Conservation (phyloP, 495 filamentous ascomycete genomes). For the Talaromyces liani region DNA sequence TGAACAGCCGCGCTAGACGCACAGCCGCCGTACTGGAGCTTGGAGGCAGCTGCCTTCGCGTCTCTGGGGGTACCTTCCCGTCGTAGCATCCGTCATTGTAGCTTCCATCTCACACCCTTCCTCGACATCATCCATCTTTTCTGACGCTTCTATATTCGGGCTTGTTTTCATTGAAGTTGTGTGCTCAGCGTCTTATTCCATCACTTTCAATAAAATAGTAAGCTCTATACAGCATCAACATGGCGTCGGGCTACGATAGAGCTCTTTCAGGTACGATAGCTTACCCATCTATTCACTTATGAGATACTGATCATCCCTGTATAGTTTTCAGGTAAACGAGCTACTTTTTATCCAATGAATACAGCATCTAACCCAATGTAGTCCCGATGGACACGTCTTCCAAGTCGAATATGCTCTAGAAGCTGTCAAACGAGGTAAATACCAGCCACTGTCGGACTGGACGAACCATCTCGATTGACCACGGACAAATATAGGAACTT, state of each 20-base stretch:
- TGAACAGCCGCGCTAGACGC: background rate
- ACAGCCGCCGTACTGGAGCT: slow-evolving; percentile 2
- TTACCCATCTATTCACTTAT: slow-evolving; percentile 20
- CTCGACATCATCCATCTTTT: background rate
- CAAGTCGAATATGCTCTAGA: slow-evolving; percentile 99
- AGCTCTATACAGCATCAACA: slow-evolving; percentile 25
- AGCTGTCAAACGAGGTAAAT: slow-evolving; percentile 90
- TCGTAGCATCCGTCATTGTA: slow-evolving; percentile 6
- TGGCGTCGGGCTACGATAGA: slow-evolving; percentile 90
- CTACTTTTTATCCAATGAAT: slow-evolving; percentile 12
- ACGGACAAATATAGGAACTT: slow-evolving; percentile 59
- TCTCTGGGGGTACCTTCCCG: background rate
- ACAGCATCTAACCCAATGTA: slow-evolving; percentile 32
- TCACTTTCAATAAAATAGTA: background rate
- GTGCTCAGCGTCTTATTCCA: background rate
- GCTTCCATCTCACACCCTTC: background rate
- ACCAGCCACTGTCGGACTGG: background rate
- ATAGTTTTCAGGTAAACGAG: slow-evolving; percentile 58
- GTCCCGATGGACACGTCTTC: slow-evolving; percentile 98
- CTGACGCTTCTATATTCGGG: background rate
- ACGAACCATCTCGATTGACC: background rate
- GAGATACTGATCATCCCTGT: slow-evolving; percentile 27
- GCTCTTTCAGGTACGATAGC: slow-evolving; percentile 76
- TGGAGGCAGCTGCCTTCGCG: slow-evolving; percentile 6
- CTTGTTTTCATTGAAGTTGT: background rate